Conservation (phyloP, 495 filamentous ascomycete genomes). For the Acidomyces sp. region DNA sequence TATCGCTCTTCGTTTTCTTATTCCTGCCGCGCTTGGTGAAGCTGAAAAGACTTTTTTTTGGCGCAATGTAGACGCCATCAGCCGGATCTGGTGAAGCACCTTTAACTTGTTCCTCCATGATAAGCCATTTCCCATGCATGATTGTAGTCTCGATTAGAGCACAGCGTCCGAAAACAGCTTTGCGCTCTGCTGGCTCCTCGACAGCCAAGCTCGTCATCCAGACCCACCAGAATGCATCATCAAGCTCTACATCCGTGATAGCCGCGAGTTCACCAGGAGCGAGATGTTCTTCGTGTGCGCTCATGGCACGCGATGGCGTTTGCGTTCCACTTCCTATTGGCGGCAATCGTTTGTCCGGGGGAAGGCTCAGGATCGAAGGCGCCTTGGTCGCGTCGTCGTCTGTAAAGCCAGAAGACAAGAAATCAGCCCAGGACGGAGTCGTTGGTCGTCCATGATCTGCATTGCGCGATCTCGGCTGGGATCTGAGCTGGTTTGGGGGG, state of each 20-base stretch:
- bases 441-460: slow-evolving; percentile 66
- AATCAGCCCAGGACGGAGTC: slow-evolving; percentile 95
- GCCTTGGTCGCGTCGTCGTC: slow-evolving; percentile 49
- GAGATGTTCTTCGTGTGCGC: slow-evolving; percentile 43
- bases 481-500: slow-evolving; percentile 34
- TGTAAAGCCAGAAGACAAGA: slow-evolving; percentile 81
- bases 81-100: slow-evolving; percentile 79
- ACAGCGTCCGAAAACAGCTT: slow-evolving; percentile 88
- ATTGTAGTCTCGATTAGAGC: slow-evolving; percentile 83
- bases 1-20: slow-evolving; percentile 53
- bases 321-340: slow-evolving; percentile 44
- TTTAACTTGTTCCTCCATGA: slow-evolving; percentile 92
- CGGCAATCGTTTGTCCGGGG: slow-evolving; percentile 81
- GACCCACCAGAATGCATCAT: slow-evolving; percentile 99
- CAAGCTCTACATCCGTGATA: slow-evolving; percentile 71
- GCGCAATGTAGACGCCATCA: slow-evolving; percentile 67
- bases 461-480: slow-evolving; percentile 46
- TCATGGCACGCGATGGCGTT: slow-evolving; percentile 6
- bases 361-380: slow-evolving; percentile 52
- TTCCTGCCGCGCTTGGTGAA: slow-evolving; percentile 60
- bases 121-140: slow-evolving; percentile 69
- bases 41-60: slow-evolving; percentile 77
- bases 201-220: slow-evolving; percentile 95
- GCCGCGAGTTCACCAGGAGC: slow-evolving; percentile 91
- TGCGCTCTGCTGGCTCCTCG: slow-evolving; percentile 72